Percentiles rank a stretch among this genome's conserved stretches.
phyloP scores from a whole-genome alignment of 495 filamentous ascomycete species.

The Poronia punctata region DNA sequence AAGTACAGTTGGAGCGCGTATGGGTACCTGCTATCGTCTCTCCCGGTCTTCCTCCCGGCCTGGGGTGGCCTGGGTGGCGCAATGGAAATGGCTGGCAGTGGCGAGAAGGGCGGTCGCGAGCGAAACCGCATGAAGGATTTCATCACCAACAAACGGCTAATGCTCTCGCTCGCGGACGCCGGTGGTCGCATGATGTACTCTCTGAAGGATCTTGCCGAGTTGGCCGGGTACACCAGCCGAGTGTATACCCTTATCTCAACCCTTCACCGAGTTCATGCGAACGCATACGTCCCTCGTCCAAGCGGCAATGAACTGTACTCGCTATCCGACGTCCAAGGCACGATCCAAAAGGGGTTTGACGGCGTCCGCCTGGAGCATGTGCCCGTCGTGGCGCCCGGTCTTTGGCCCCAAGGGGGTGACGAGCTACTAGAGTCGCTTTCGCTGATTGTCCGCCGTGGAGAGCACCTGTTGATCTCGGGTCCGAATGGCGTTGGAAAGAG shows the following conservation, averaged over 20 bases:
- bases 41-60: conserved; percentile 90
- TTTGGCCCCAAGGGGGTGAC: conserved; percentile 82
- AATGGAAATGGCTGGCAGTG: conserved; percentile 50
- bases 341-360: conserved; percentile 86
- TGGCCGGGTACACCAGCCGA: conserved; percentile 90
- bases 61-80: conserved; percentile 80
- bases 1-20: conserved; percentile 99
- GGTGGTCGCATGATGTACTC: conserved; percentile 98
- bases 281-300: conserved; percentile 69
- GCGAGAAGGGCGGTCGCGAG: conserved; percentile 53
- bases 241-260: conserved; percentile 94
- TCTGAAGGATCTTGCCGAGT: conserved; percentile 94
- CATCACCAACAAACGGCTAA: conserved; percentile 97
- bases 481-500: conserved; percentile 94
- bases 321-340: conserved; percentile 84
- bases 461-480: conserved; percentile 90
- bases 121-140: conserved; percentile 93
- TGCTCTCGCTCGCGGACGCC: conserved; percentile 95
- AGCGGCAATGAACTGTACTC: conserved; percentile 75
- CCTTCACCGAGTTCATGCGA: conserved; percentile 86
- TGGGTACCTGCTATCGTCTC: conserved; percentile 85
- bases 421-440: conserved; percentile 84
- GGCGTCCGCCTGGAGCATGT: conserved; percentile 91
- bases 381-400: conserved; percentile 77
- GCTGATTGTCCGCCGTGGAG: conserved; percentile 78